Percentiles rank a stretch among this genome's conserved stretches.
These are phyloP conservation scores for Nepenthes gracilis DNA, from an alignment of 148 eudicot genomes.

Conservation along the genomic window DNA sequence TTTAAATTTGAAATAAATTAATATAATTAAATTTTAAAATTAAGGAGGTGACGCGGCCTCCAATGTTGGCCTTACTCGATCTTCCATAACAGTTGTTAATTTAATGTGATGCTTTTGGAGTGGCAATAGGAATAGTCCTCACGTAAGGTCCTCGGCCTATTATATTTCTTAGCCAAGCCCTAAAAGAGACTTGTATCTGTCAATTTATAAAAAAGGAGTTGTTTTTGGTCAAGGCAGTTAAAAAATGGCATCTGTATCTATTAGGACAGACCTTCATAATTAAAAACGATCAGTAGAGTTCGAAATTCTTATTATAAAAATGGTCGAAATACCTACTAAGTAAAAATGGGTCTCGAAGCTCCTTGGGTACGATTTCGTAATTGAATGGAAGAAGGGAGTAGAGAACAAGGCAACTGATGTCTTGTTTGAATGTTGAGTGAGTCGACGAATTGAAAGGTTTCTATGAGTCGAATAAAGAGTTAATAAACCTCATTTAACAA, in stretches of 20 bases:
- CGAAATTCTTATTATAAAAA: not conserved
- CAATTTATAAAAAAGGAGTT: not conserved
- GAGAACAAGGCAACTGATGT: not conserved
- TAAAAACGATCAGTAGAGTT: not conserved
- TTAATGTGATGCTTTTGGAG: not conserved
- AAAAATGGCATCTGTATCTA: not conserved
- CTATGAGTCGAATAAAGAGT: too few species aligned
- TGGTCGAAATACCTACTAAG: not conserved
- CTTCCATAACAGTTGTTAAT: not conserved
- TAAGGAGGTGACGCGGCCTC: not conserved
- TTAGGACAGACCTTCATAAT: not conserved
- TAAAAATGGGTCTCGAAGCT: not conserved
- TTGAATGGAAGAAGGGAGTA: not conserved
- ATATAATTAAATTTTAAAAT: too few species aligned
- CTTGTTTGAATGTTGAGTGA: too few species aligned
- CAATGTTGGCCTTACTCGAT: not conserved
- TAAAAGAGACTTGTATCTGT: not conserved
- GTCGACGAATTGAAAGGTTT: too few species aligned
- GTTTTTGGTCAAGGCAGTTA: not conserved
- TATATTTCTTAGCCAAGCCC: too few species aligned
- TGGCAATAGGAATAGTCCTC: not conserved
- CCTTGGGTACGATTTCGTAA: not conserved
- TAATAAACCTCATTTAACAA: too few species aligned
- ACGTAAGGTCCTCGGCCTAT: not conserved
- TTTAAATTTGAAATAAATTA: too few species aligned